Evolutionary conservation across 768 basidiomycete species (phyloP), one percentile per base, ranked within the genome.

Genomic region (Rubroboletus pulcherrimus): DNA sequence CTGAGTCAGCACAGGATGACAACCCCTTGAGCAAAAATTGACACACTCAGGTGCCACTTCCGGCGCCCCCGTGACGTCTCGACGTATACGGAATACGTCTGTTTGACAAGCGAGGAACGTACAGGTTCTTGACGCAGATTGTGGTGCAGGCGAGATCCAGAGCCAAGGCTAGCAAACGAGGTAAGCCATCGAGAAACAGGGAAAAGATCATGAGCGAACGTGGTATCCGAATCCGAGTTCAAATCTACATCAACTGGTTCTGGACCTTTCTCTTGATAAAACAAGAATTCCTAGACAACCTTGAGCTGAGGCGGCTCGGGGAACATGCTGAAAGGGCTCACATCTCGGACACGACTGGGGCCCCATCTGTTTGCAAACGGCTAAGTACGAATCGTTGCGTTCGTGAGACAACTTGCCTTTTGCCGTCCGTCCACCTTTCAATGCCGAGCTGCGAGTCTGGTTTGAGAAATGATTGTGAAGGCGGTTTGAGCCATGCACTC

Each of bases 21-120:
- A 51, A 43, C 43, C 14, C 14, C n/a, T 35, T 34, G 37, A 35
- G 52, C 48, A 24, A 61, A 5, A 58, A 43, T 55, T 14, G 39
- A 72, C 85, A 50, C 68, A 89, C 89, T 90, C 33, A 91, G 77
- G 62, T 91, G 89, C 89, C 89, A 91, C 63, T 91, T 91, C 59
- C 85, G 78, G 54, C 80, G 79, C n/a, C 87, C 87, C 53, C 75
- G 71, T 19, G 78, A 63, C 3, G 82, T 85, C n/a, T 86, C 78
- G 37, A 89, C 85, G 61, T 78, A 87, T 30, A 88, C 88, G 8
- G 87, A 89, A 66, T 89, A 91, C 0, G 89, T 91, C 67, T 91
- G 89, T 64, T 91, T 91, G 54, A 88, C 78, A 30, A 91, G 77
- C 47, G 84, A 79, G 51, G 79, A 73, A 44, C 78, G 75, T 21